Percentiles rank a stretch among this genome's conserved stretches.
Conservation (phyloP, 371 early-diverging fungal genomes). For the Mucor lusitanicus region DNA sequence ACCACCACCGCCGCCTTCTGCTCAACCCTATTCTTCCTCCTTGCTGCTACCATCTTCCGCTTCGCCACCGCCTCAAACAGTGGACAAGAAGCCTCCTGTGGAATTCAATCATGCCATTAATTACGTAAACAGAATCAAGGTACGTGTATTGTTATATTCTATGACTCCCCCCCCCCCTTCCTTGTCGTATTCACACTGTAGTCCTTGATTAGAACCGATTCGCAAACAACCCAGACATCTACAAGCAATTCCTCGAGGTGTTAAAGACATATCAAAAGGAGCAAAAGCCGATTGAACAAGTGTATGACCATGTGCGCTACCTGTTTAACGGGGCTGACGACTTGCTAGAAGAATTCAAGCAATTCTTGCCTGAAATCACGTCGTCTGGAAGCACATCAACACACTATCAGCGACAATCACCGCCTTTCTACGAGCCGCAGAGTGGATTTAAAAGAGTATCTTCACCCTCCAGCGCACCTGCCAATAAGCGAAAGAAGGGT, state of each 20-base stretch:
- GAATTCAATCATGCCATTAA: constrained; percentile 97
- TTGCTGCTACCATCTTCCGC: neutral
- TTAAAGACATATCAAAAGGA: constrained; percentile 94
- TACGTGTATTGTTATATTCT: neutral
- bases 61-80: neutral
- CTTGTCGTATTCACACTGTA: too few relatives aligned
- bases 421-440: neutral
- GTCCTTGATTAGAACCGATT: constrained; percentile 70
- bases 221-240: constrained; percentile 84
- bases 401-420: neutral
- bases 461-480: neutral
- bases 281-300: constrained; percentile 86
- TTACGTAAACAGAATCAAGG: constrained; percentile 96
- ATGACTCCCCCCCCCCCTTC: too few relatives aligned
- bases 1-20: neutral
- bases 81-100: constrained; percentile 53
- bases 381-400: neutral
- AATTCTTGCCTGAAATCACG: constrained; percentile 83
- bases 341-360: constrained; percentile 93
- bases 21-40: too few relatives aligned
- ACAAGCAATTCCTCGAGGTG: constrained; percentile 94
- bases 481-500: constrained; percentile 8
- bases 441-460: neutral
- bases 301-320: constrained; percentile 87
- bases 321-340: constrained; percentile 84